phyloP scores from a whole-genome alignment of 78 protist species.

The Protostelium mycophagum region DNA sequence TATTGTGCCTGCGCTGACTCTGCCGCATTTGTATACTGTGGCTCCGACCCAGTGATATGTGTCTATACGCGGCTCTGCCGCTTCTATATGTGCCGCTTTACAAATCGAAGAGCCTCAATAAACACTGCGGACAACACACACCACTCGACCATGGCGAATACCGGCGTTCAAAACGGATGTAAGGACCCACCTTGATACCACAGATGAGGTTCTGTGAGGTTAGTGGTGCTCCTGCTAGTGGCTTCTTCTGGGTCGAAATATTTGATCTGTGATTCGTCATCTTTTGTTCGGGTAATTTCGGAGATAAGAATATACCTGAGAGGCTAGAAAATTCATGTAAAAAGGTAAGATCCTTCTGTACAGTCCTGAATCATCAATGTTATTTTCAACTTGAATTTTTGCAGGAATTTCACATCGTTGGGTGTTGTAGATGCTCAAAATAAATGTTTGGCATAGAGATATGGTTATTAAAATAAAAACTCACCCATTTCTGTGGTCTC shows the following conservation, averaged over 20 bases:
- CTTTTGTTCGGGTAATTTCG: not conserved
- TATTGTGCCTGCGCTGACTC: too few species aligned
- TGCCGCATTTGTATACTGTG: too few species aligned
- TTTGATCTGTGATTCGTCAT: not conserved
- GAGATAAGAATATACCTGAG: not conserved
- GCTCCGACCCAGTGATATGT: too few species aligned
- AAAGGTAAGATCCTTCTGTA: not conserved
- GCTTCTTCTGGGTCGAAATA: not conserved
- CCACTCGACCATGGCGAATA: too few species aligned
- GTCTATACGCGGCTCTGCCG: too few species aligned
- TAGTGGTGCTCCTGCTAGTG: not conserved
- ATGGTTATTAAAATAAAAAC: not conserved
- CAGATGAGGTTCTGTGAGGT: not conserved
- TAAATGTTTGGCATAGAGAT: not conserved
- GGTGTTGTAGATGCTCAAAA: too few species aligned
- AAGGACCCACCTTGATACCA: not conserved
- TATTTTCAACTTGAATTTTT: too few species aligned
- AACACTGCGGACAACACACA: too few species aligned
- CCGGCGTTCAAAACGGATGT: too few species aligned
- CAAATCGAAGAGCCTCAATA: too few species aligned
- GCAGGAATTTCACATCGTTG: too few species aligned
- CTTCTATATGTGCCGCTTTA: too few species aligned
- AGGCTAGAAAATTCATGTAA: not conserved
- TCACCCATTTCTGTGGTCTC: not conserved
- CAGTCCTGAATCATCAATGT: not conserved